Evolutionary conservation across 2,329 filamentous ascomycete species (phyloP).

Genomic region (Phaeosphaeriaceae sp.): DNA sequence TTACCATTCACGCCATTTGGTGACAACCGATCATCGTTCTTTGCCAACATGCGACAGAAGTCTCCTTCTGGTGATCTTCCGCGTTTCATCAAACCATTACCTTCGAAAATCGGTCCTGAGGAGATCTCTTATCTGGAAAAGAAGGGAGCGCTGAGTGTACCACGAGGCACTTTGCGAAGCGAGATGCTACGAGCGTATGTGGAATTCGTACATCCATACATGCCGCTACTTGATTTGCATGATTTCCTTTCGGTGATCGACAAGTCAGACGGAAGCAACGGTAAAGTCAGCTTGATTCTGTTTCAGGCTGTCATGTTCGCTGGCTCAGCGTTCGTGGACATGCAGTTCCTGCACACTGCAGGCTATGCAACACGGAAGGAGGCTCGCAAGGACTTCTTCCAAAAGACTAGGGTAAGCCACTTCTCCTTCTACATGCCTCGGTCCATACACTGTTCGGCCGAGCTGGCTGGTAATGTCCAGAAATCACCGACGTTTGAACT

Average conservation of each 20-base stretch:
- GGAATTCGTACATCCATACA: slow-evolving; percentile 91
- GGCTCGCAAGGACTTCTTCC: slow-evolving; percentile 87
- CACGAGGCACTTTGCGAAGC: slow-evolving; percentile 73
- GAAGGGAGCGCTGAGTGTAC: slow-evolving; percentile 85
- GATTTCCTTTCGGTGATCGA: slow-evolving; percentile 68
- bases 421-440: slow-evolving; percentile 11
- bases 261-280: slow-evolving; percentile 70
- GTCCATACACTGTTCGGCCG: slow-evolving; percentile 13
- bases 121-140: slow-evolving; percentile 83
- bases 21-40: slow-evolving; percentile 42
- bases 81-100: slow-evolving; percentile 80
- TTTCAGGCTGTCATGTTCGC: slow-evolving; percentile 97
- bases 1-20: slow-evolving; percentile 47
- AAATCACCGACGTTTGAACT: slow-evolving; percentile 11
- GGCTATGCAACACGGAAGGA: slow-evolving; percentile 81
- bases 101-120: slow-evolving; percentile 76
- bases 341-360: slow-evolving; percentile 75
- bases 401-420: slow-evolving; percentile 77
- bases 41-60: slow-evolving; percentile 59
- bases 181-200: slow-evolving; percentile 83
- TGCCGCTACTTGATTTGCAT: slow-evolving; percentile 79
- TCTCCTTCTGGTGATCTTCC: slow-evolving; percentile 58
- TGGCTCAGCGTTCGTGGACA: slow-evolving; percentile 85
- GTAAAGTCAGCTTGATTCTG: slow-evolving; percentile 80
- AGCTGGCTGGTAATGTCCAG: slow-evolving; percentile 3